Conservation (phyloP, 208 protist species). For the Novymonas esmeraldas region DNA sequence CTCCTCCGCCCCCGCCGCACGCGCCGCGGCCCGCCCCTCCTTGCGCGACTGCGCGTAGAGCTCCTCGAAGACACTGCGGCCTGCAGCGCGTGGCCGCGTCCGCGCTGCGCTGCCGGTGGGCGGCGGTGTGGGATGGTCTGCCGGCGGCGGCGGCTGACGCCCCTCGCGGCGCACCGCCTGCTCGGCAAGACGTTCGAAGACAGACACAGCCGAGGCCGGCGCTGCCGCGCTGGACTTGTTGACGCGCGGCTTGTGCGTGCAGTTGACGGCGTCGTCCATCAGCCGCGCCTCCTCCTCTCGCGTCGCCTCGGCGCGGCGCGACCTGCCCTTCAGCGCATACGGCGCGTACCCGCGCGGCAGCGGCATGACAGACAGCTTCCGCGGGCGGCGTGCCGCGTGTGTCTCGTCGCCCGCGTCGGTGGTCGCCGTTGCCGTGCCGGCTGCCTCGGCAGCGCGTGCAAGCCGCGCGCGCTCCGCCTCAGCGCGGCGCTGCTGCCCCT, state of each 20-base stretch:
- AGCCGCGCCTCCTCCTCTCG: slow-evolving; percentile 18
- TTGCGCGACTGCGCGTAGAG: slow-evolving; percentile 5
- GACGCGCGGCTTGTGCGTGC: slow-evolving; percentile 20
- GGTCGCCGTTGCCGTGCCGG: neutral
- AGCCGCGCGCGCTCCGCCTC: slow-evolving; percentile 23
- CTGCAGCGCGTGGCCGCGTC: neutral
- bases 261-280: slow-evolving; percentile 18
- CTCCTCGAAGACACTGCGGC: slow-evolving; percentile 16
- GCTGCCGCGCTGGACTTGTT: slow-evolving; percentile 4
- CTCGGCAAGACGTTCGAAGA: slow-evolving; percentile 20
- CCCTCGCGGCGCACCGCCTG: slow-evolving; percentile 22
- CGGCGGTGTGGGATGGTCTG: no score
- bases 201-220: neutral
- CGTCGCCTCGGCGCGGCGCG: slow-evolving; percentile 12
- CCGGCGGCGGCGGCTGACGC: no score
- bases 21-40: neutral
- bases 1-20: neutral
- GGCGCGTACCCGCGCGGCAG: slow-evolving; percentile 21
- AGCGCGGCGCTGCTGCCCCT: slow-evolving; percentile 39
- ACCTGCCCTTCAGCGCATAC: slow-evolving; percentile 25
- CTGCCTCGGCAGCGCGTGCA: slow-evolving; percentile 11
- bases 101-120: neutral
- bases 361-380: slow-evolving; percentile 24
- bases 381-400: neutral
- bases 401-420: neutral